Conservation (phyloP, 2,329 filamentous ascomycete species). For the Tolypocladium paradoxum region DNA sequence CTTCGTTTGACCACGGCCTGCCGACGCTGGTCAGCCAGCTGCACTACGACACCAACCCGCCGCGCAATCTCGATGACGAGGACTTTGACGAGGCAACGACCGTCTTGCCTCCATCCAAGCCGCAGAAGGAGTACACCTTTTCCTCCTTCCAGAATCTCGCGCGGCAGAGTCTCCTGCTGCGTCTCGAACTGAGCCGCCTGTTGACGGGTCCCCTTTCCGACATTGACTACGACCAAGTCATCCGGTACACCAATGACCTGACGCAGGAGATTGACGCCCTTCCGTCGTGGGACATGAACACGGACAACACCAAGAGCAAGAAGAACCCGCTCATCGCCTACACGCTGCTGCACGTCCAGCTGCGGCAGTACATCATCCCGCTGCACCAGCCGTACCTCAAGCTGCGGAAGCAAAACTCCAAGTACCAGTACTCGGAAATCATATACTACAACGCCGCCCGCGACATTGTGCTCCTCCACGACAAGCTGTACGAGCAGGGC, state of each 20-base stretch:
- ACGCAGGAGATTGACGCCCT: constrained; percentile 50
- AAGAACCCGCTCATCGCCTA: constrained; percentile 49
- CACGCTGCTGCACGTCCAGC: constrained; percentile 48
- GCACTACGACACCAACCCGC: constrained; percentile 43
- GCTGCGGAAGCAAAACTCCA: constrained; percentile 46
- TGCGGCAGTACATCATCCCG: constrained; percentile 51
- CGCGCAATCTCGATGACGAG: constrained; percentile 47
- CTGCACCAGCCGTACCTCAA: constrained; percentile 51
- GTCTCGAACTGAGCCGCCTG: constrained; percentile 46
- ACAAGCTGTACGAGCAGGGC: constrained; percentile 48
- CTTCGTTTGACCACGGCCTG: constrained; percentile 49
- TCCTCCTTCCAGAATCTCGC: constrained; percentile 48
- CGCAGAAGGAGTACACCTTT: constrained; percentile 43
- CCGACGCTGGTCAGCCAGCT: constrained; percentile 47
- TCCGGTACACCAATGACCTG: constrained; percentile 49
- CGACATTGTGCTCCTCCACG: constrained; percentile 51
- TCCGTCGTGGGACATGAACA: constrained; percentile 40
- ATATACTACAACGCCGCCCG: constrained; percentile 53
- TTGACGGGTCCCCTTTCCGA: constrained; percentile 43
- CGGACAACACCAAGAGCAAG: constrained; percentile 23
- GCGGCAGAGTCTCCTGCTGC: constrained; percentile 43
- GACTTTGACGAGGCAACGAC: constrained; percentile 44
- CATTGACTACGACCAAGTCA: constrained; percentile 51
- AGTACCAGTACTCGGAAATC: constrained; percentile 52
- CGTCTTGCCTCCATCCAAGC: constrained; percentile 39